These are phyloP conservation scores for Exserohilum rostratum DNA, from an alignment of 2,329 filamentous ascomycete species.

Conservation along the genomic window DNA sequence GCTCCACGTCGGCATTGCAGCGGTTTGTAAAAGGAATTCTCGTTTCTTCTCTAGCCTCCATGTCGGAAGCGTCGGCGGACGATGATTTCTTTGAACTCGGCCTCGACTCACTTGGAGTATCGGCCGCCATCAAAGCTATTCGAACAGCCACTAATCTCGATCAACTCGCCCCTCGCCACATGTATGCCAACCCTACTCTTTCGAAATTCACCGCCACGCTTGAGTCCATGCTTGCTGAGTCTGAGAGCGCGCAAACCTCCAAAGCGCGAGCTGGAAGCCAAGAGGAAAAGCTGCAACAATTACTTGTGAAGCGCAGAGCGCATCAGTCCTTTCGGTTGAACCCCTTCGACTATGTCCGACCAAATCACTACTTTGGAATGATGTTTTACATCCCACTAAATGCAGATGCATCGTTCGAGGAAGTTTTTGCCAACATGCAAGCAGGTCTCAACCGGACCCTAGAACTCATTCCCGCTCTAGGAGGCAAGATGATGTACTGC, in stretches of 20 bases:
- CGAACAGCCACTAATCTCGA: constrained; percentile 37
- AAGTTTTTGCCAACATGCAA: constrained; percentile 43
- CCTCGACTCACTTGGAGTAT: constrained; percentile 43
- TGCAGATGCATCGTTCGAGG: constrained; percentile 28
- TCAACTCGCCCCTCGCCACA: constrained; percentile 41
- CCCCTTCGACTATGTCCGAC: constrained; percentile 37
- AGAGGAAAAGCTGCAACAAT: constrained; percentile 9
- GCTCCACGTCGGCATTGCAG: constrained; percentile 9
- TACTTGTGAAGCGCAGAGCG: constrained; percentile 19
- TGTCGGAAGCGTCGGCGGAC: constrained; percentile 20
- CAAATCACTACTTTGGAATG: constrained; percentile 37
- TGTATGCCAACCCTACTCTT: constrained; percentile 44
- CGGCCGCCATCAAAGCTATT: constrained; percentile 39
- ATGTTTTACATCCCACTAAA: constrained; percentile 46
- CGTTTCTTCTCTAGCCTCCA: constrained; percentile 10
- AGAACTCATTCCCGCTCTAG: constrained; percentile 46
- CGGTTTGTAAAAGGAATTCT: constrained; percentile 14
- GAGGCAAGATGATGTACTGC: constrained; percentile 44
- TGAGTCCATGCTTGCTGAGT: not conserved
- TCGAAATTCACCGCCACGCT: constrained; percentile 33
- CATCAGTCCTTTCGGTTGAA: constrained; percentile 41
- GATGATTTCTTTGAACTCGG: constrained; percentile 43
- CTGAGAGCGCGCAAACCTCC: no score
- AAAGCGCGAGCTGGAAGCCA: not conserved
- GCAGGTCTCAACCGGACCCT: constrained; percentile 45